These are phyloP conservation scores for Symmetrospora coprosmae DNA, from an alignment of 768 basidiomycete genomes.

Conservation along the genomic window DNA sequence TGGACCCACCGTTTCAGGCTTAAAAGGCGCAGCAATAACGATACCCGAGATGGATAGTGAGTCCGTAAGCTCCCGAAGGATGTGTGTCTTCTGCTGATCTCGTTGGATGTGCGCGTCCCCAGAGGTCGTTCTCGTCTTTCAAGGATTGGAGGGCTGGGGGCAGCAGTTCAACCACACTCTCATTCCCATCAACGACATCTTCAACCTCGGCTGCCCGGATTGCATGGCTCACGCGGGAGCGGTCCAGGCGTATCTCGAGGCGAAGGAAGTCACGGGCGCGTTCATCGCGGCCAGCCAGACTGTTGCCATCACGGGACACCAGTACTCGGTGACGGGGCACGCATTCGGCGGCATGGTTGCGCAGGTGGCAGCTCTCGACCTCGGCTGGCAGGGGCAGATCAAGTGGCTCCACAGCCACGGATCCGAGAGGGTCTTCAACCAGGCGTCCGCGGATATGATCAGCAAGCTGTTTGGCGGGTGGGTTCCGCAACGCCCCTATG, in stretches of 20 bases:
- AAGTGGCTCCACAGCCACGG: constrained; percentile 22
- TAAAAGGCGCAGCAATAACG: constrained; percentile 24
- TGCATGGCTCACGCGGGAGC: constrained; percentile 30
- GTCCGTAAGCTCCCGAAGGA: not conserved
- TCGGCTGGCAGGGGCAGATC: constrained; percentile 24
- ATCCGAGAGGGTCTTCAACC: constrained; percentile 27
- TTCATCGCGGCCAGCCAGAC: constrained; percentile 24
- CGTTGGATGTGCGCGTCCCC: constrained; percentile 22
- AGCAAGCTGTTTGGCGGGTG: constrained; percentile 30
- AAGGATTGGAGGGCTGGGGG: constrained; percentile 22
- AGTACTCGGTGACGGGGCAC: constrained; percentile 31
- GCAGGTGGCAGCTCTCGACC: constrained; percentile 29
- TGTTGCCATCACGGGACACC: constrained; percentile 26
- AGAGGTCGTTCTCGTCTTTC: constrained; percentile 32
- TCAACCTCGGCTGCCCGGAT: constrained; percentile 25
- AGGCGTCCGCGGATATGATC: constrained; percentile 24
- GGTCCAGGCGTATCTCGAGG: constrained; percentile 29
- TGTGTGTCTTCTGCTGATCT: not conserved
- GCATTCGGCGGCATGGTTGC: constrained; percentile 31
- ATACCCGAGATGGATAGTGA: constrained; percentile 28
- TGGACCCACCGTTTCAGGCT: constrained; percentile 28
- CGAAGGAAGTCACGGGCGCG: constrained; percentile 28
- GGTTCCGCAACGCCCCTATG: not conserved
- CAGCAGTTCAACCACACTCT: constrained; percentile 1
- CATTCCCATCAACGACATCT: constrained; percentile 5